These are phyloP conservation scores for Fonsecaea pedrosoi DNA, from an alignment of 2,329 filamentous ascomycete species.

Conservation along the genomic window DNA sequence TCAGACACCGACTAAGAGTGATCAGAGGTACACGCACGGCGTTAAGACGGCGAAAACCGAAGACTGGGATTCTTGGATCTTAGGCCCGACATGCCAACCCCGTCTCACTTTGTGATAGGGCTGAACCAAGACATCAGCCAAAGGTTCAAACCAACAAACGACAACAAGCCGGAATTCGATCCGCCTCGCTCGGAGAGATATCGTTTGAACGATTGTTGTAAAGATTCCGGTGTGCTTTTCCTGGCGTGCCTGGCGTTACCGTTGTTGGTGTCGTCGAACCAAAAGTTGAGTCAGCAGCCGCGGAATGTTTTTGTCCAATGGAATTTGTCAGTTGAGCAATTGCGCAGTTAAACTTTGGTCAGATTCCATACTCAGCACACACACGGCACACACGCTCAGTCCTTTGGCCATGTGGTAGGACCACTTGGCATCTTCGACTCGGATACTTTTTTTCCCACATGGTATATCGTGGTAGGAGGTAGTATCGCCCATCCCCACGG, in stretches of 20 bases:
- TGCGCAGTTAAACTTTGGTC: neutral
- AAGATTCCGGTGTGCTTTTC: too few relatives aligned
- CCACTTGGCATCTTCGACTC: too few relatives aligned
- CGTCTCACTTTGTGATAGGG: neutral
- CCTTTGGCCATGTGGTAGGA: too few relatives aligned
- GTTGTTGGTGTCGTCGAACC: too few relatives aligned
- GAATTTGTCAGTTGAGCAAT: neutral
- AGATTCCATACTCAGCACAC: neutral
- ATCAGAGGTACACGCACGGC: neutral
- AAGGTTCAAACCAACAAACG: neutral
- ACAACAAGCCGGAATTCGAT: neutral
- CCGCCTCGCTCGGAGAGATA: neutral
- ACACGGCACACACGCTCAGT: too few relatives aligned
- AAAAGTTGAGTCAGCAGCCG: constrained; percentile 3
- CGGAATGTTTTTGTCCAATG: neutral
- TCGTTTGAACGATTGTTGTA: too few relatives aligned
- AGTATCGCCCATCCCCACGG: too few relatives aligned
- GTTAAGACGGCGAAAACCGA: neutral
- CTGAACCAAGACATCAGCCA: neutral
- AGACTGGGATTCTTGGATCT: neutral
- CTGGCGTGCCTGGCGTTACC: too few relatives aligned
- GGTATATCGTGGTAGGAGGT: too few relatives aligned
- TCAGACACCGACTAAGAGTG: neutral
- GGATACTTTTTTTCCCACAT: too few relatives aligned
- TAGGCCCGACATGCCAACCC: neutral